These are phyloP conservation scores for Fusarium tjaetaba DNA, from an alignment of 2,329 filamentous ascomycete species.

Conservation along the genomic window DNA sequence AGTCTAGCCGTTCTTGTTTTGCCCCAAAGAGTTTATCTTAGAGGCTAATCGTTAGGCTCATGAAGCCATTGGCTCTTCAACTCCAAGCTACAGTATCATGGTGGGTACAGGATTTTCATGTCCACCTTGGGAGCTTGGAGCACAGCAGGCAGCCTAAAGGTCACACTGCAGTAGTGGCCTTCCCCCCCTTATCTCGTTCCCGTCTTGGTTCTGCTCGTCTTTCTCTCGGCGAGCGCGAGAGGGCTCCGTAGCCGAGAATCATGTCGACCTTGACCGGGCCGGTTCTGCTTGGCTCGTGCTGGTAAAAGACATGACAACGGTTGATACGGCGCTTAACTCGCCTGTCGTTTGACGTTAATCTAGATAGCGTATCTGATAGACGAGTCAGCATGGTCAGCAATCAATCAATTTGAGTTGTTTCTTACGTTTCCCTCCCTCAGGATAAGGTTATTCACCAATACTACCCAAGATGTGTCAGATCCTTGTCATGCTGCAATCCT, in stretches of 20 bases:
- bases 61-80: constrained; percentile 11
- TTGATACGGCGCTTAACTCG: constrained; percentile 21
- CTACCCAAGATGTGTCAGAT: constrained; percentile 22
- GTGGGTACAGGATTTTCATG: constrained; percentile 31
- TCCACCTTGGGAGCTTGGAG: not conserved
- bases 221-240: constrained; percentile 30
- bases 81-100: constrained; percentile 14
- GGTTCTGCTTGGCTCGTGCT: constrained; percentile 22
- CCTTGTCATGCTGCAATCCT: constrained; percentile 10
- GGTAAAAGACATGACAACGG: constrained; percentile 2
- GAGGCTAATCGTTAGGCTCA: constrained; percentile 6
- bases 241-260: constrained; percentile 6
- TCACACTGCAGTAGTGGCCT: constrained; percentile 9
- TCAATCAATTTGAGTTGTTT: constrained; percentile 4
- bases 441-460: constrained; percentile 9
- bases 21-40: constrained; percentile 26
- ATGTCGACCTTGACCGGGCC: constrained; percentile 12
- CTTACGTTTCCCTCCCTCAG: not conserved
- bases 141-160: not conserved
- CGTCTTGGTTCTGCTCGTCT: constrained; percentile 14
- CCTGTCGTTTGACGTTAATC: not conserved
- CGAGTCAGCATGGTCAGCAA: not conserved
- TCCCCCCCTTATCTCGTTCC: constrained; percentile 29
- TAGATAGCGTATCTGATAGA: not conserved
- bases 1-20: constrained; percentile 26